Evolutionary conservation across 768 basidiomycete species (phyloP).

Genomic region (Peribolospora baueri): DNA sequence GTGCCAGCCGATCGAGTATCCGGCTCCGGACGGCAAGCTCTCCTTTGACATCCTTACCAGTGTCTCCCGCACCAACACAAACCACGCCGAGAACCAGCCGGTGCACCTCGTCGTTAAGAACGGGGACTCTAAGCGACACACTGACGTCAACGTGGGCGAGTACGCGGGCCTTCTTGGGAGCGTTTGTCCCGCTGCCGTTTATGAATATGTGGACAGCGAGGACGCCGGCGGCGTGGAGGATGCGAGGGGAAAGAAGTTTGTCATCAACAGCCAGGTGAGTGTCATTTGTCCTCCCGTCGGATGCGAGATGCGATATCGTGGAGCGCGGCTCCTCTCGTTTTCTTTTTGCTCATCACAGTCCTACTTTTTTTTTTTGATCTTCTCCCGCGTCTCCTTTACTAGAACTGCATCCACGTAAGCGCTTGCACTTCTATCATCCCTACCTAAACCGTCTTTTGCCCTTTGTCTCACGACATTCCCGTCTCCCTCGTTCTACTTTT

Average conservation of each 20-base stretch:
- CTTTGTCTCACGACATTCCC: too few species aligned
- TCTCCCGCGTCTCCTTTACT: neutral
- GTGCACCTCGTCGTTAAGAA: conserved; percentile 43
- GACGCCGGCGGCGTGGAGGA: conserved; percentile 33
- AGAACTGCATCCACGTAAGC: conserved; percentile 19
- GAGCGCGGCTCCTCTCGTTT: conserved; percentile 8
- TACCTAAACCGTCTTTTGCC: too few species aligned
- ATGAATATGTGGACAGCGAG: conserved; percentile 73
- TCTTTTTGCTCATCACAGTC: neutral
- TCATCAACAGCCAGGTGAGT: conserved; percentile 78
- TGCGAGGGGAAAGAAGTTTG: conserved; percentile 48
- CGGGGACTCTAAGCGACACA: conserved; percentile 34
- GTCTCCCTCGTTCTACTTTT: too few species aligned
- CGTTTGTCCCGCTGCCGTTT: conserved; percentile 86
- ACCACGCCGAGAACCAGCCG: conserved; percentile 91
- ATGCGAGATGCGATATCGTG: neutral
- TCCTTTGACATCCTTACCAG: conserved; percentile 84
- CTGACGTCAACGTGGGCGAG: conserved; percentile 43
- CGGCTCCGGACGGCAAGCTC: conserved; percentile 60
- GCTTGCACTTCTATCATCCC: too few species aligned
- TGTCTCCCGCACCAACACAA: conserved; percentile 70
- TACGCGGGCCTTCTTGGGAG: conserved; percentile 70
- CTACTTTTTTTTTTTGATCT: neutral
- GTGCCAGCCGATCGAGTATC: conserved; percentile 59
- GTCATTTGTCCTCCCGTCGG: conserved; percentile 1